phyloP scores from a whole-genome alignment of 163 green algal species.

The Scenedesmus sp. region DNA sequence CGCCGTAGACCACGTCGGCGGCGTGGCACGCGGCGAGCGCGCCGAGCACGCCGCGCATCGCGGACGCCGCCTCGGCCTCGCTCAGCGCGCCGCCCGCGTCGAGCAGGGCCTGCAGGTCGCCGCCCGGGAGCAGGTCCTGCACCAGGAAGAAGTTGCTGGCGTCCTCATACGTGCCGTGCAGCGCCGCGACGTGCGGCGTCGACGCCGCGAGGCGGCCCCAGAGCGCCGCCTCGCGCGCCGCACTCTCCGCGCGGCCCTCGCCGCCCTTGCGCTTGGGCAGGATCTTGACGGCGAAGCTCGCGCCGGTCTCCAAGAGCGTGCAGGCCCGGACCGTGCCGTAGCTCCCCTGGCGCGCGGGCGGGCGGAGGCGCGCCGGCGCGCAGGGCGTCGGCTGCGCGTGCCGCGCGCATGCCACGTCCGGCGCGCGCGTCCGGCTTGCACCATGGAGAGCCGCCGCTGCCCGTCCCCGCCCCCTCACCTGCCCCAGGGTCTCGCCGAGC shows the following conservation, averaged over 20 bases:
- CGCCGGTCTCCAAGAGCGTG: slow-evolving; percentile 46
- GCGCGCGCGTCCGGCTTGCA: too few species aligned
- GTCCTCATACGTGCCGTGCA: slow-evolving; percentile 67
- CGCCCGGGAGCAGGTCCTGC: slow-evolving; percentile 48
- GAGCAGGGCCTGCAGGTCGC: slow-evolving; percentile 45
- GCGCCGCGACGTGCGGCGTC: slow-evolving; percentile 51
- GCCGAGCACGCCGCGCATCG: slow-evolving; percentile 47
- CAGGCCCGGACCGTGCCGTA: slow-evolving; percentile 68
- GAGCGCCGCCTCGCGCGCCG: background rate
- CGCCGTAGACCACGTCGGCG: slow-evolving; percentile 50
- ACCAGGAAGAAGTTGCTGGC: slow-evolving; percentile 47
- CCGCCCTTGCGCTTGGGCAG: slow-evolving; percentile 79
- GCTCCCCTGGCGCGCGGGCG: slow-evolving; percentile 67
- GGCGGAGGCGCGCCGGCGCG: slow-evolving; percentile 28
- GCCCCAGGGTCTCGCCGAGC: slow-evolving; percentile 21
- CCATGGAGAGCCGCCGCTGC: too few species aligned
- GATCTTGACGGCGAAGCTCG: slow-evolving; percentile 89
- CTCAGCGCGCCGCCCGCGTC: slow-evolving; percentile 7
- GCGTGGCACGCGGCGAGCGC: slow-evolving; percentile 50
- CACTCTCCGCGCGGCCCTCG: slow-evolving; percentile 34
- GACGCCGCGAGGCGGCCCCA: slow-evolving; percentile 57
- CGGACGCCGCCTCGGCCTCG: slow-evolving; percentile 41
- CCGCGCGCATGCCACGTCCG: too few species aligned
- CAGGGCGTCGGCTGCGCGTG: background rate
- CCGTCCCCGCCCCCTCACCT: too few species aligned